Conservation (phyloP, 441 rosid genomes). For the Capsella rubella region DNA sequence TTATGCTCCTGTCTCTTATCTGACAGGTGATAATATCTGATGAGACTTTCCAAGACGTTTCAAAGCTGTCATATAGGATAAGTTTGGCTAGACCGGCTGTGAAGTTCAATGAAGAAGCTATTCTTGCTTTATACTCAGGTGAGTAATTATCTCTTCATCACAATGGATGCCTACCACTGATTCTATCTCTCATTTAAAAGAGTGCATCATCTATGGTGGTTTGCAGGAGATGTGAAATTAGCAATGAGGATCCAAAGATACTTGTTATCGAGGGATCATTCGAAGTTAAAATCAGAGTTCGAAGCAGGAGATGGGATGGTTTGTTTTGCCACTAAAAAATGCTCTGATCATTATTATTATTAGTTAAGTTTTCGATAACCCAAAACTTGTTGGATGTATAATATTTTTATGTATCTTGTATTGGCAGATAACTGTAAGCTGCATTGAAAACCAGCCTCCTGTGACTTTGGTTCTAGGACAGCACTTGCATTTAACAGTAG, state of each 20-base stretch:
- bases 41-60: background rate
- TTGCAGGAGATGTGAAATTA: slow-evolving; percentile 41
- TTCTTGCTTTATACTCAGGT: slow-evolving; percentile 70
- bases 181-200: too few relatives aligned
- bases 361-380: too few relatives aligned
- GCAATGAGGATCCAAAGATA: slow-evolving; percentile 59
- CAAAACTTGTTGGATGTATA: too few relatives aligned
- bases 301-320: slow-evolving; percentile 80
- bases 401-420: background rate
- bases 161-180: too few relatives aligned
- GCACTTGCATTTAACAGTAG: slow-evolving; percentile 65
- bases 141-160: slow-evolving; percentile 15
- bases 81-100: slow-evolving; percentile 68
- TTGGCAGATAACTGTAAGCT: slow-evolving; percentile 61
- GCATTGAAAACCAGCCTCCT: slow-evolving; percentile 66
- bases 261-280: slow-evolving; percentile 66
- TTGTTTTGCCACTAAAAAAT: slow-evolving; percentile 15
- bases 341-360: too few relatives aligned
- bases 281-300: slow-evolving; percentile 70
- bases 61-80: slow-evolving; percentile 53
- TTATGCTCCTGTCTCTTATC: slow-evolving; percentile 4
- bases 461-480: slow-evolving; percentile 58
- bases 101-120: slow-evolving; percentile 63
- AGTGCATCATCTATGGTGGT: too few relatives aligned
- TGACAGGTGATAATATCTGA: slow-evolving; percentile 61